A percentile compares a stretch with the other conserved stretches of the same genome.
phyloP scores from a whole-genome alignment of 1,284 basidiomycete genomes.

The Fomitopsis schrenkii region DNA sequence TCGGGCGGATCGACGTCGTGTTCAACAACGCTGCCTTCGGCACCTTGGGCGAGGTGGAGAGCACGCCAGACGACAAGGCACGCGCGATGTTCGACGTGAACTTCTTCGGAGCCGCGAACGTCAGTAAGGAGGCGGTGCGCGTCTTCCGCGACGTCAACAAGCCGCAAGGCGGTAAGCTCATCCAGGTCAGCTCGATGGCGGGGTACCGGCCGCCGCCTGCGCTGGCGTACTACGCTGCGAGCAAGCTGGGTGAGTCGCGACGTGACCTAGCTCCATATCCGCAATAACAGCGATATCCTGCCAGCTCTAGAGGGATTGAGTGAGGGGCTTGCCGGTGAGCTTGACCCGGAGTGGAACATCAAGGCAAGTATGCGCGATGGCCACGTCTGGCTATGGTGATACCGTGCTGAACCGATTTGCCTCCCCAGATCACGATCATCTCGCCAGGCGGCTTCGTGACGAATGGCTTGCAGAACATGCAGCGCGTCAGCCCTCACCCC shows the following conservation, averaged over 20 bases:
- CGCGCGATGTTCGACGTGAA: slow-evolving; percentile 30
- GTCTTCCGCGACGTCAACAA: slow-evolving; percentile 33
- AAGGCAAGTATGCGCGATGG: slow-evolving; percentile 20
- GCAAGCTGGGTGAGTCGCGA: slow-evolving; percentile 16
- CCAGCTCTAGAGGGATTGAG: slow-evolving; percentile 27
- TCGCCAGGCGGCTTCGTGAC: slow-evolving; percentile 5
- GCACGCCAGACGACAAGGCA: slow-evolving; percentile 26
- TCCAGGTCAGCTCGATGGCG: slow-evolving; percentile 24
- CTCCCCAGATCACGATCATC: slow-evolving; percentile 8
- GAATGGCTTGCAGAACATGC: not conserved
- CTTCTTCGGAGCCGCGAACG: slow-evolving; percentile 32
- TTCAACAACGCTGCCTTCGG: slow-evolving; percentile 38
- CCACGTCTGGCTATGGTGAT: not conserved
- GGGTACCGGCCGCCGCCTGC: slow-evolving; percentile 18
- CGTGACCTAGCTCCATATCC: too few relatives aligned
- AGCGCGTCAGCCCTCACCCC: not conserved
- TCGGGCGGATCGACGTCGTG: slow-evolving; percentile 40
- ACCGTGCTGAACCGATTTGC: not conserved
- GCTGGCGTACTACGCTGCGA: slow-evolving; percentile 27
- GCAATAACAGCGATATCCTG: not conserved
- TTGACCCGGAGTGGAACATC: slow-evolving; percentile 39
- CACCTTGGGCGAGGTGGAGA: slow-evolving; percentile 32
- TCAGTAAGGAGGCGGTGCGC: slow-evolving; percentile 28
- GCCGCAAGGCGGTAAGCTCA: slow-evolving; percentile 26
- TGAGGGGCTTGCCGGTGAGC: slow-evolving; percentile 28